Evolutionary conservation across 1,284 basidiomycete species (phyloP).

Genomic region (Polyporus tsugae): DNA sequence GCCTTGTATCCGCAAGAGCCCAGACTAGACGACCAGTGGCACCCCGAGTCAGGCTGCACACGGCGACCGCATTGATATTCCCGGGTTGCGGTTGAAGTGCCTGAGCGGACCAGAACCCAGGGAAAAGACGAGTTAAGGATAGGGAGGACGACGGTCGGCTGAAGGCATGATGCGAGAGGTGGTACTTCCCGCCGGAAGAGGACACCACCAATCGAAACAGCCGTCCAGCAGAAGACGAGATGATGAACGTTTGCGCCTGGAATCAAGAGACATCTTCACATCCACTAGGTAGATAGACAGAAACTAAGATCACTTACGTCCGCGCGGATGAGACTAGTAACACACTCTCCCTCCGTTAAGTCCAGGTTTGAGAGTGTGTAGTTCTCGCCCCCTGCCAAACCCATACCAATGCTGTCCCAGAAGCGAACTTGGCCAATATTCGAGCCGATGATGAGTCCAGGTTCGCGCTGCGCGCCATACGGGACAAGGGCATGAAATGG

Average conservation of each 20-base stretch:
- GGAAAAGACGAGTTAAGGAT: constrained; percentile 66
- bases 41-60: constrained; percentile 50
- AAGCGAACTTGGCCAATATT: constrained; percentile 71
- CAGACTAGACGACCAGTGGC: constrained; percentile 60
- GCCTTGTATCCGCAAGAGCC: constrained; percentile 68
- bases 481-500: constrained; percentile 78
- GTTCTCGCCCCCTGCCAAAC: constrained; percentile 81
- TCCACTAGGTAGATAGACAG: background rate
- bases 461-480: constrained; percentile 72
- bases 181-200: constrained; percentile 72
- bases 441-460: constrained; percentile 78
- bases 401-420: constrained; percentile 84
- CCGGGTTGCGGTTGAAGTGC: constrained; percentile 50
- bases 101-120: constrained; percentile 58
- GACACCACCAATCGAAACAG: constrained; percentile 72
- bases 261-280: background rate
- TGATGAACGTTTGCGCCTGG: constrained; percentile 72
- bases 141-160: constrained; percentile 61
- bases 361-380: constrained; percentile 62
- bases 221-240: constrained; percentile 70
- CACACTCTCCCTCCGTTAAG: constrained; percentile 62
- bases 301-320: constrained; percentile 56
- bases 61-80: constrained; percentile 66
- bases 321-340: constrained; percentile 69
- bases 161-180: constrained; percentile 63